Conservation (phyloP, 441 rosid species). For the Pelargonium australe region DNA sequence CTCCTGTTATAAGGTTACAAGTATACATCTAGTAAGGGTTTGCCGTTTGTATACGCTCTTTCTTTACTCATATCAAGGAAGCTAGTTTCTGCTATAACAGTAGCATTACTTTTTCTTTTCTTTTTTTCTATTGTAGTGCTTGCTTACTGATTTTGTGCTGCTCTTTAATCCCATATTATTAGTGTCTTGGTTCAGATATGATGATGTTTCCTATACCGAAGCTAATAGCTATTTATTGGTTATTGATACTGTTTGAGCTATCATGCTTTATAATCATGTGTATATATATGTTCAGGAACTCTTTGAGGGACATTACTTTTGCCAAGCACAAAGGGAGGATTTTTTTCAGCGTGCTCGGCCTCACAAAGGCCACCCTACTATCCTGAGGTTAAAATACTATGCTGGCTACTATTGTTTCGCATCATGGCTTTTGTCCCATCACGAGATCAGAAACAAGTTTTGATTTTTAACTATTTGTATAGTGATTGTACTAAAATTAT, state of each 20-base stretch:
- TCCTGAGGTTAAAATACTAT: conserved; percentile 42
- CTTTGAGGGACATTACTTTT: conserved; percentile 92
- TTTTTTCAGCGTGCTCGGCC: conserved; percentile 71
- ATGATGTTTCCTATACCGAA: background rate
- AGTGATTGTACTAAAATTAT: background rate
- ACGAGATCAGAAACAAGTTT: conserved; percentile 3
- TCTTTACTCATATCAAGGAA: background rate
- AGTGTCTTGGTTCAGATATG: background rate
- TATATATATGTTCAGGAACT: conserved; percentile 47
- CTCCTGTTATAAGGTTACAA: background rate
- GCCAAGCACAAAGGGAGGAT: conserved; percentile 90
- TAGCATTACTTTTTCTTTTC: no score
- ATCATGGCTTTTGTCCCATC: background rate
- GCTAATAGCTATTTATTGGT: background rate
- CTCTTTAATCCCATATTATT: no score
- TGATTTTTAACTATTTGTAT: background rate
- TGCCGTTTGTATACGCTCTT: background rate
- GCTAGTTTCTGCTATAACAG: background rate
- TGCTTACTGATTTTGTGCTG: no score
- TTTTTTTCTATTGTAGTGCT: no score
- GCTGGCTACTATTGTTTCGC: conserved; percentile 5
- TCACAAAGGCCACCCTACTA: conserved; percentile 68
- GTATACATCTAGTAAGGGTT: background rate
- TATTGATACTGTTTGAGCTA: conserved; percentile 1
- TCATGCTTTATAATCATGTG: background rate